Conservation (phyloP, 2,329 filamentous ascomycete species). For the Calonectria montana region DNA sequence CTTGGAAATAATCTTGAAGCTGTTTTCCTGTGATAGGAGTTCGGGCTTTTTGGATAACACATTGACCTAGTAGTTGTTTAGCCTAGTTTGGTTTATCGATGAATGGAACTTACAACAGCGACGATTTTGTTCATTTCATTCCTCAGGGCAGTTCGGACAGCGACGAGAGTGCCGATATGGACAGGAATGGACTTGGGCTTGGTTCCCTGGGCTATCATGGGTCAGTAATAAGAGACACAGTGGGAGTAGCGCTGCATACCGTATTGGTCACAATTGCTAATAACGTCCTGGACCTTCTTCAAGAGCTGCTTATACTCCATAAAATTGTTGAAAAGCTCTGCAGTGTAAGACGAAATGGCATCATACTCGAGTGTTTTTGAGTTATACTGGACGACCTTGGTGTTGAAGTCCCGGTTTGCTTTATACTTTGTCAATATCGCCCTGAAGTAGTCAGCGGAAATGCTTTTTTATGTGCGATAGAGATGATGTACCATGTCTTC, state of each 20-base stretch:
- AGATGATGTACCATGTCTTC: background rate
- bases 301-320: background rate
- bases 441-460: background rate
- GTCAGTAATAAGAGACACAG: background rate
- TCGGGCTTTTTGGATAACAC: background rate
- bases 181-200: background rate
- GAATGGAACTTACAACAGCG: background rate
- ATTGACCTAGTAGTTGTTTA: background rate
- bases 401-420: background rate
- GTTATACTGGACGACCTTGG: background rate
- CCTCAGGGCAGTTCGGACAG: background rate
- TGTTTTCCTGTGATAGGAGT: background rate
- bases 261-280: background rate
- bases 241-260: background rate
- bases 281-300: background rate
- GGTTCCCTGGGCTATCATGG: background rate
- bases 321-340: background rate
- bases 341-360: background rate
- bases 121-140: background rate
- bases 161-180: background rate
- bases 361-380: background rate
- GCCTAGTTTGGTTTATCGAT: too few species aligned
- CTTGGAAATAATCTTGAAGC: background rate
- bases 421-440: background rate
- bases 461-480: background rate